Base-by-base conservation (phyloP, 805 yeast genomes). In the Tetrapisispora taiwanensis region DNA sequence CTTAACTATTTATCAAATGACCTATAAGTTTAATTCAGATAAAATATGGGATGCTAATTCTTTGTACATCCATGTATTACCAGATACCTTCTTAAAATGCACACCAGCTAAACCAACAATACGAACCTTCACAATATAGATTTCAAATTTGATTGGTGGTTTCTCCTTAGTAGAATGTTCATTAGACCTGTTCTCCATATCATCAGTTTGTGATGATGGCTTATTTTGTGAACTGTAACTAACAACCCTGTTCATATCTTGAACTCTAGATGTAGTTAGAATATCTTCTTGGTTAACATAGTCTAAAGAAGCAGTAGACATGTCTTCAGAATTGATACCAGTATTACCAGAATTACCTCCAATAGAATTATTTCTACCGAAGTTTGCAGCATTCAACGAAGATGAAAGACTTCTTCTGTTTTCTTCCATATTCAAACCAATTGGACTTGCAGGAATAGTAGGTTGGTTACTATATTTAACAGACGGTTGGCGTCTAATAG, bases 1-100 rank as follows among this genome's bases (percentile, higher is more conserved):
- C 4, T n/a, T 9, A 12, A 28, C n/a, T n/a, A 38, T 38, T 10
- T 30, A 22, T 22, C 2, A 12, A 7, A 39, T n/a, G n/a, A n/a
- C n/a, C 63, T 60, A 84, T 50, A 84, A 67, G 49, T 81, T 79
- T 60, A 85, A 70, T 52, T 83, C 84, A 47, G 73, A 73, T 63
- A 89, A 74, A 41, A 89, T 83, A 60, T 81, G 86, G 44, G 90
- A 80, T 1, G 97, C 97, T 58, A 89, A 70, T 9, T 88, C 81
- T 69, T 90, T 89, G 67, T 89, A 89, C 67, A 83, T 77, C 97
- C 97, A 89, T 1, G 95, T 86, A 61, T 90, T 88, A 56, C 97
- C 97, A 46, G 84, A 74, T 27, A 89, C 74, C 61, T 89, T 89
- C 72, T 90, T 90, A 70, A 89, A 88, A 62, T 90, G 97, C 39